Evolutionary conservation across 148 eudicot species (phyloP), one percentile per base, ranked within the genome.

Genomic region (Vaccinium darrowii): DNA sequence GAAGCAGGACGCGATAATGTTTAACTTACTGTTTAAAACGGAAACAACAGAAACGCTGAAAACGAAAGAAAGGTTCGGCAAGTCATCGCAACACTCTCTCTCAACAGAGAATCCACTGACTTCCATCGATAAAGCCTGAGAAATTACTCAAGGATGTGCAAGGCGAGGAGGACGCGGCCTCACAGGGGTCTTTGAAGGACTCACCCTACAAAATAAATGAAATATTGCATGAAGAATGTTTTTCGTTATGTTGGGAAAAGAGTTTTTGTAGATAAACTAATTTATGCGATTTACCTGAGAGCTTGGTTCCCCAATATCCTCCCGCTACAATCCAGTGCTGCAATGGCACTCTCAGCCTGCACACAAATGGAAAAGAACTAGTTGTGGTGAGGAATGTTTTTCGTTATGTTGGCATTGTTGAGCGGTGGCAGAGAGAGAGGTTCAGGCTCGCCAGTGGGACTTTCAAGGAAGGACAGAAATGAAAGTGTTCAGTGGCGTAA

Each of bases 151-250:
- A 80, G 85, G 82, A 83, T 77, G 33, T 63, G 88, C 85, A 53
- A 89, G 92, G 83, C 92, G 93, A 78, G 90, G 82, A 82, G 86
- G 86, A 43, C 96, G 90, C 0, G 98, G 94, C 95, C 98, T 93
- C 90, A 95, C 98, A 52, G 98, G 98, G 49, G 98, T 95, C 98
- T 95, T 95, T 5, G 98, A 95, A 86, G 98, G 98, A 88, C 98
- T 95, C 84, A 95, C 98, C 98, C 98, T 95, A 72, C 76, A 80
- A 79, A 86, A 78, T 25, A 11, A 52, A 69, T 50, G 62, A 62
- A 33, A 71, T 69, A 65, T 39, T 49, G 12, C 33, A 58, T 30
- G 49, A 47, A 39, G 58, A 58, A 71, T 21, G n/a, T 19, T 33
- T 78, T 18, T 27, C 4, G 30, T 13, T 33, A 49, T 25, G 81